These are phyloP conservation scores for Phialocephala sp. DNA, from an alignment of 2,329 filamentous ascomycete species.

Conservation along the genomic window DNA sequence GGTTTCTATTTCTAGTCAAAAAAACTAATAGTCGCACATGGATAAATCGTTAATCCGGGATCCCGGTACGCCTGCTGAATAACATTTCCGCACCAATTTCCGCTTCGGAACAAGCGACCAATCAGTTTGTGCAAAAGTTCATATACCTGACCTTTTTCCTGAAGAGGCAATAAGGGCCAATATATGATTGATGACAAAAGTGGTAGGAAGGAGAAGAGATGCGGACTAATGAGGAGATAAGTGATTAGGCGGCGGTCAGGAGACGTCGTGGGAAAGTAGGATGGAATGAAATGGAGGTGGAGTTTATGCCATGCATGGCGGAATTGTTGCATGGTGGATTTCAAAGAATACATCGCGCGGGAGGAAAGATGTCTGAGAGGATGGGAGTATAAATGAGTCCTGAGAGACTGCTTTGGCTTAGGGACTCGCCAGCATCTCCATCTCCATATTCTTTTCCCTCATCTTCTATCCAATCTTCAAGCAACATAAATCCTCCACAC, in stretches of 20 bases:
- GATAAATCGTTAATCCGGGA: background rate
- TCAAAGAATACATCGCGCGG: background rate
- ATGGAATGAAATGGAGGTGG: background rate
- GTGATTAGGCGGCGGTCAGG: too few relatives aligned
- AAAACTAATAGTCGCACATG: too few relatives aligned
- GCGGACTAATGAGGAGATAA: too few relatives aligned
- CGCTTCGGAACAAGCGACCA: background rate
- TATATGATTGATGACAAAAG: background rate
- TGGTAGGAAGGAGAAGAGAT: background rate
- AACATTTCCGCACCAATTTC: background rate
- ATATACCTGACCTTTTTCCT: background rate
- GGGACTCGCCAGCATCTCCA: background rate
- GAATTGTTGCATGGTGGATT: background rate
- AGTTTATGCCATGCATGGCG: background rate
- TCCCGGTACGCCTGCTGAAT: background rate
- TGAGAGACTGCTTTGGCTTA: background rate
- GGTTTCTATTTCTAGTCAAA: background rate
- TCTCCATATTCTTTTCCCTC: background rate
- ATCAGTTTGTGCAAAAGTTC: background rate
- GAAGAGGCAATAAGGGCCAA: slow-evolving; percentile 1
- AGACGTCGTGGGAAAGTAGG: background rate
- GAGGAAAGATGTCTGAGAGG: background rate
- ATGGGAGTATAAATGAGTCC: background rate
- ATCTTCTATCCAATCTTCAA: background rate
- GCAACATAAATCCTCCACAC: background rate